Base-by-base conservation (phyloP, 164 flowering plant species). In the Dillenia turbinata region DNA sequence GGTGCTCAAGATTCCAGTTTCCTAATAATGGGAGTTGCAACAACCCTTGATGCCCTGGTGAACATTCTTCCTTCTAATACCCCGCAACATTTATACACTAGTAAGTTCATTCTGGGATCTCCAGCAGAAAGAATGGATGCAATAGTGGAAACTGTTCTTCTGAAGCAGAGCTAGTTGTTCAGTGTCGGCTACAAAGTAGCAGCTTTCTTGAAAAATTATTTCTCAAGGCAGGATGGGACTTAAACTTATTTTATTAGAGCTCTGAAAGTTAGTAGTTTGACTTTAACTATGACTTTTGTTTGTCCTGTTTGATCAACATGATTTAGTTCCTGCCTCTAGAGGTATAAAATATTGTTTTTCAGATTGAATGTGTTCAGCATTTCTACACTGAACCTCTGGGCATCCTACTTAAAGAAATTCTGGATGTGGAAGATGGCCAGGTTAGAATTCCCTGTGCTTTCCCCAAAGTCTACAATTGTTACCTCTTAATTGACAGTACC, bases 101-200 rank as follows among this genome's bases (percentile, higher is more conserved):
- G 56, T 63, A 82, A 77, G 69, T 95, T 95, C 68, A 65, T 68
- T 55, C 64, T 95, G 69, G 81, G 85, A 69, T 80, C 87, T 12
- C 99, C 97, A 53, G 61, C 80, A 52, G 90, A 86, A 71, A 84
- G 77, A 71, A 81, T 95, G 96, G 88, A 89, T 82, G 88, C 89
- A 26, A 62, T 95, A 57, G 70, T 88, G 55, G 81, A 83, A 71
- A 83, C 83, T 61, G 82, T 88, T 75, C 83, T 92, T 64, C 66
- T 89, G 49, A 81, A 74, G 71, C 71, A 67, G 12, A 70, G 73
- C 70, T 75, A 61, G 57, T 83, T 88, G 12, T 92, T 92, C 66
- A 65, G 64, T 64, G 56, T 95, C 51, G 81, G 97, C 60, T 74
- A 88, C 60, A 77, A 81, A 63, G 96, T 90, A 46, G 83, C 91